Base-by-base conservation (phyloP, 2,329 filamentous ascomycete species). In the Cladophialophora yegresii region DNA sequence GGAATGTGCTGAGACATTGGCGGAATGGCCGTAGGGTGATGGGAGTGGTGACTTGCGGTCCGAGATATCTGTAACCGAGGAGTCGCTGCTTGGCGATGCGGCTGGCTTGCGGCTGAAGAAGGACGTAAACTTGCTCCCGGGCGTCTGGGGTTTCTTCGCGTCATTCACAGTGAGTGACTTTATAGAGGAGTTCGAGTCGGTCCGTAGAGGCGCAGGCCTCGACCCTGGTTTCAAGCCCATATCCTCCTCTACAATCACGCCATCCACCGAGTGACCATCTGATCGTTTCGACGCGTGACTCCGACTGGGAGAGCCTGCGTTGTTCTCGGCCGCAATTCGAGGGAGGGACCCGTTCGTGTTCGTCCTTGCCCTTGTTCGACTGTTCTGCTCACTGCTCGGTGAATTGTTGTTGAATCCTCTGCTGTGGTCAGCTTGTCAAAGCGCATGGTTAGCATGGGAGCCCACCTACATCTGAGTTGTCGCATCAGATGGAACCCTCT, bases 31-130 rank as follows among this genome's bases (percentile, higher is more conserved):
- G 71, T 79, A 76, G 4, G 86, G 85, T 43, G 85, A 87, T 12
- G 83, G 83, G 62, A 83, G 75, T 1, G 86, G 84, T 6, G 86
- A 88, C 67, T 81, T 78, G 26, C 84, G 84, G 45, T 86, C 85
- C 10, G 86, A 88, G 71, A 88, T 86, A 51, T 85, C 84, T 23
- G 86, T 88, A 53, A 83, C 84, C 16, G 85, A 84, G 9, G 84
- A 86, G 60, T 86, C 85, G 13, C 80, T 79, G 16, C 82, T 81
- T 62, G 84, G 82, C 3, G 82, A 82, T n/a, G 80, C 79, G 8
- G 80, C 77, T 23, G 80, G 82, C 67, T 86, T 87, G 85, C 87
- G 89, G 65, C 86, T 85, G 71, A 90, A 90, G 75, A 89, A 87
- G 13, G 84, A 86, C 51, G 84, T 84, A 71, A 89, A 82, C 63